Conservation (phyloP, 2,329 filamentous ascomycete genomes). For the Colletotrichum spaethianum region DNA sequence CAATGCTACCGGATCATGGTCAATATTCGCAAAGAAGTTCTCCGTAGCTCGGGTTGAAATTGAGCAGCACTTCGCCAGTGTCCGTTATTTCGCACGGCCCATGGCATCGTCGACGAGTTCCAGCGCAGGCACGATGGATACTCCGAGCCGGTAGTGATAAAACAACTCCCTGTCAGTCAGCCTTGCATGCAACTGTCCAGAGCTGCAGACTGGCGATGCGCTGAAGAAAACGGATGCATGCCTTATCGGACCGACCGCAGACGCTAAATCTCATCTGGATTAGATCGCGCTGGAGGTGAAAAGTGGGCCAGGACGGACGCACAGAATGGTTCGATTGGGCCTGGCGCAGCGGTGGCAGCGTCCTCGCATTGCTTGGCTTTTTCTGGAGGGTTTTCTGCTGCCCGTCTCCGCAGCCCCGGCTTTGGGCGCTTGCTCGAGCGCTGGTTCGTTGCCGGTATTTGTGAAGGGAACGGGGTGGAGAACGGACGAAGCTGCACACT, state of each 20-base stretch:
- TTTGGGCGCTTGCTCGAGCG: constrained; percentile 8
- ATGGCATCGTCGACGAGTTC: not conserved
- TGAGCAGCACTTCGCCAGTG: too few relatives aligned
- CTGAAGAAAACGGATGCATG: constrained; percentile 32
- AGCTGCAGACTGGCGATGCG: constrained; percentile 2
- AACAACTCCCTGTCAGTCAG: constrained; percentile 23
- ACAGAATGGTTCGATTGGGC: constrained; percentile 21
- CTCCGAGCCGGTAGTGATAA: not conserved
- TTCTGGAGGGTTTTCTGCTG: too few relatives aligned
- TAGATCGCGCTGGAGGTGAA: constrained; percentile 29
- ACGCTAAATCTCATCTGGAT: constrained; percentile 22
- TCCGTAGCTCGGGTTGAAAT: not conserved
- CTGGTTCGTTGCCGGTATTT: constrained; percentile 32
- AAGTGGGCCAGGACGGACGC: constrained; percentile 29
- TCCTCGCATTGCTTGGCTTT: constrained; percentile 9
- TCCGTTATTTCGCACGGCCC: not conserved
- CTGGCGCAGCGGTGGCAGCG: constrained; percentile 18
- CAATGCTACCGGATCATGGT: not conserved
- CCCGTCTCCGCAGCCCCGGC: constrained; percentile 13
- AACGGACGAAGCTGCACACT: constrained; percentile 5
- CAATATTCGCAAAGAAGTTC: not conserved
- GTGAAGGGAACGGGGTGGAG: constrained; percentile 1
- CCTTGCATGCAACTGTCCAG: constrained; percentile 25
- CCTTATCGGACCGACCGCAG: constrained; percentile 41
- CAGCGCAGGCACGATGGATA: not conserved